Evolutionary conservation across 345 rosid species (phyloP), one percentile per base, ranked within the genome.

Genomic region (Boechera stricta): DNA sequence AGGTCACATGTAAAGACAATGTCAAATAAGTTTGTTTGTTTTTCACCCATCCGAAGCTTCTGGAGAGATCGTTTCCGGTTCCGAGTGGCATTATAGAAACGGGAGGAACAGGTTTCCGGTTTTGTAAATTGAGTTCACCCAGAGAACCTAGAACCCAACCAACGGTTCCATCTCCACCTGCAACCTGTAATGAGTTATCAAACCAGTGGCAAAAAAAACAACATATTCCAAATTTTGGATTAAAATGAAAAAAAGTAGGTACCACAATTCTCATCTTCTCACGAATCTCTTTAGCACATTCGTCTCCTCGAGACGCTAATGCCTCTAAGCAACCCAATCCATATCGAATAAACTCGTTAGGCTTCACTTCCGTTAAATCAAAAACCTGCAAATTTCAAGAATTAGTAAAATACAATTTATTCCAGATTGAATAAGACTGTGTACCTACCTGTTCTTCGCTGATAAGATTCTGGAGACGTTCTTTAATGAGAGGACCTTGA

Each of bases 131-230:
- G 52, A 96, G 96, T 55, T 82, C 90, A 71, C 91, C 82, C 15
- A 93, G 88, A 91, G 91, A 78, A 75, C 97, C 97, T 35, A 96
- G 83, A 44, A 96, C 91, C 98, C 97, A 96, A 79, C 98, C 99
- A 63, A 93, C 96, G 1, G 95, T 93, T 77, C 99, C 99, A 88
- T 96, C 99, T 78, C 99, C 99, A 84, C 99, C 97, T 13, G 96
- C 98, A 84, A 96, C 99, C 98, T 96, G 82, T 81, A 76, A 74
- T 72, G 39, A 73, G 5, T 59, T 32, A 79, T 79, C 81, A 29
- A 79, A 54, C 66, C 38, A 36, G 6, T 38, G 38, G 33, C 47
- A 60, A 70, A 15, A 63, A 36, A 33, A 33, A 28, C 38, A 6
- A 77, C 33, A 64, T 29, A 66, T 63, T 6, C 18, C 3, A 51